Conservation (phyloP, 2,329 filamentous ascomycete genomes). For the Pyrenochaeta sp. region DNA sequence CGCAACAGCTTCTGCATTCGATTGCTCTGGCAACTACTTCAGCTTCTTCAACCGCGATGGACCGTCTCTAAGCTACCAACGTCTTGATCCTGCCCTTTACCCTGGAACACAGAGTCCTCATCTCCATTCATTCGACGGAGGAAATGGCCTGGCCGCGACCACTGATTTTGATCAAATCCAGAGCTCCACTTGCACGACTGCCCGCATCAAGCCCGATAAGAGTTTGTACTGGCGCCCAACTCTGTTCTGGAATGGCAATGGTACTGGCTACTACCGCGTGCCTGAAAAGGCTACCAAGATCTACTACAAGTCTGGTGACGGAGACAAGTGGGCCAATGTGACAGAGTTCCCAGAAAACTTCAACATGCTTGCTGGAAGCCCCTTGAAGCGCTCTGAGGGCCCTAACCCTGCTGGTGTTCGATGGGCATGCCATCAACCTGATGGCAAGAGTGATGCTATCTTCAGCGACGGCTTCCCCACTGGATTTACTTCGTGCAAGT, state of each 20-base stretch:
- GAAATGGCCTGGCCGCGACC: conserved; percentile 38
- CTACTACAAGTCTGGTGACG: conserved; percentile 50
- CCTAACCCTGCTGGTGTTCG: conserved; percentile 39
- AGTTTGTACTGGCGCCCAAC: conserved; percentile 49
- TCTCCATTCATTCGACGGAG: conserved; percentile 50
- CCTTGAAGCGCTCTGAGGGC: conserved; percentile 38
- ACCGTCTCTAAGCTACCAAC: conserved; percentile 43
- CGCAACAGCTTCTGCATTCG: conserved; percentile 41
- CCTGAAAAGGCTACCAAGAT: conserved; percentile 45
- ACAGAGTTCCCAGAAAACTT: conserved; percentile 47
- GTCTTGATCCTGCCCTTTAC: conserved; percentile 44
- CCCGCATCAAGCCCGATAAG: conserved; percentile 48
- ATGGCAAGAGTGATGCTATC: conserved; percentile 31
- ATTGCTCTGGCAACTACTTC: conserved; percentile 49
- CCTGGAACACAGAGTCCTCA: conserved; percentile 44
- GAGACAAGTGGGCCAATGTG: conserved; percentile 42
- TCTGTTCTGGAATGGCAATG: conserved; percentile 47
- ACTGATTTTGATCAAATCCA: conserved; percentile 38
- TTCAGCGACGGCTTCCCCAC: conserved; percentile 45
- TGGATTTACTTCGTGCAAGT: conserved; percentile 47
- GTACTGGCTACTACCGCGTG: conserved; percentile 45
- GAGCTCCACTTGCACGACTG: conserved; percentile 43
- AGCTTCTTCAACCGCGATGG: conserved; percentile 48
- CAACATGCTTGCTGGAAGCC: conserved; percentile 46
- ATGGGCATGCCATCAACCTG: conserved; percentile 41